Conservation (phyloP, 2,329 filamentous ascomycete genomes). For the Coleophoma eucalyptorum region DNA sequence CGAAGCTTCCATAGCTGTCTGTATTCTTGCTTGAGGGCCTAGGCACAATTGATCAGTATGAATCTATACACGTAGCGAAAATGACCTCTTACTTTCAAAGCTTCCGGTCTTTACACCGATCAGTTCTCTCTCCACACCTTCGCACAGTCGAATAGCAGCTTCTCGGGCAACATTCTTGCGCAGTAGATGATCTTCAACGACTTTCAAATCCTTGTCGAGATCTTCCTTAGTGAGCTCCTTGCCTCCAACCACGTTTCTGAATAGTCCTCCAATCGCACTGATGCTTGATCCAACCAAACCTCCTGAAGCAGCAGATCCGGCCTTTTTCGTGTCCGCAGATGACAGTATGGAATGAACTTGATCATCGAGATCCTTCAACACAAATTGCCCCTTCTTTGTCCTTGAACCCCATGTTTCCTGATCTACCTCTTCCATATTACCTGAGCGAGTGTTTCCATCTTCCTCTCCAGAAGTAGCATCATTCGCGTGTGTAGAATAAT, state of each 20-base stretch:
- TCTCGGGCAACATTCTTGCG: constrained; percentile 96
- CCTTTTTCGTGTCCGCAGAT: constrained; percentile 66
- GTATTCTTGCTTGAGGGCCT: constrained; percentile 77
- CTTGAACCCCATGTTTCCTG: constrained; percentile 79
- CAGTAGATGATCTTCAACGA: constrained; percentile 92
- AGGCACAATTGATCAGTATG: constrained; percentile 18
- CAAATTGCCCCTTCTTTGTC: constrained; percentile 86
- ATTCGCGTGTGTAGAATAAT: constrained; percentile 73
- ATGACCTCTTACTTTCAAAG: constrained; percentile 64
- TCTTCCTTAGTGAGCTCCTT: constrained; percentile 88
- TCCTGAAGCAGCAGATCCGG: constrained; percentile 37
- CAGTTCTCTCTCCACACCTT: constrained; percentile 86
- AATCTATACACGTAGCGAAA: neutral
- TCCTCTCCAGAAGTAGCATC: constrained; percentile 49
- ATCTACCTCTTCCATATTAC: constrained; percentile 70
- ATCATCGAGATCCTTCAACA: constrained; percentile 88
- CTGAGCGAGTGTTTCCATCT: constrained; percentile 44
- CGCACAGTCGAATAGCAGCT: constrained; percentile 85
- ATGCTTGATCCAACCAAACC: constrained; percentile 77
- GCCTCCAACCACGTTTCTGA: constrained; percentile 92
- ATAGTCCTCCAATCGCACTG: constrained; percentile 80
- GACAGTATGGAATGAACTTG: constrained; percentile 89
- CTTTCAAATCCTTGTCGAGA: constrained; percentile 86
- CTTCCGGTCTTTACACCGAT: constrained; percentile 86
- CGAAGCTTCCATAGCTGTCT: constrained; percentile 84